Conservation (phyloP, 1,139 yeast species). For the Kurtzmaniella natalensis region DNA sequence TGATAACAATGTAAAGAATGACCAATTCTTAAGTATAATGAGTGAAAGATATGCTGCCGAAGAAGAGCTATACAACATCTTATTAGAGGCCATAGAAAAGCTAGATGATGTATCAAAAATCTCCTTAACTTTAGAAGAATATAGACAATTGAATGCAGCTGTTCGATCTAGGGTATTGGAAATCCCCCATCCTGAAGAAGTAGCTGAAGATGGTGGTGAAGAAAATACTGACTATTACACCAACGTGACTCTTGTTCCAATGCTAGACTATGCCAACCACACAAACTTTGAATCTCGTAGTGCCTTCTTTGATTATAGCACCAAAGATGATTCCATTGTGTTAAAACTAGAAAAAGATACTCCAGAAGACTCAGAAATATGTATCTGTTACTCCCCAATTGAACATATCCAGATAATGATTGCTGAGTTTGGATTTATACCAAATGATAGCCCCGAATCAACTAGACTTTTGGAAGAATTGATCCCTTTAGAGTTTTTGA, state of each 20-base stretch:
- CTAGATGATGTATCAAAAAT: neutral
- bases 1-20: neutral
- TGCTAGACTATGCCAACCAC: constrained; percentile 68
- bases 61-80: neutral
- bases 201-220: constrained; percentile 5
- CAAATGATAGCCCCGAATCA: constrained; percentile 13
- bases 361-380: constrained; percentile 27
- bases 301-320: constrained; percentile 62
- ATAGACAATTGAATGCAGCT: constrained; percentile 18
- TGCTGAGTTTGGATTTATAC: constrained; percentile 58
- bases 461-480: constrained; percentile 5
- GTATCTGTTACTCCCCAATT: constrained; percentile 45
- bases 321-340: constrained; percentile 42
- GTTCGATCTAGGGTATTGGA: constrained; percentile 23
- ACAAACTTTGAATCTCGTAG: constrained; percentile 31
- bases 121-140: constrained; percentile 13
- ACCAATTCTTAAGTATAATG: constrained; percentile 1
- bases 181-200: constrained; percentile 17
- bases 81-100: constrained; percentile 4
- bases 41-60: neutral
- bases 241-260: constrained; percentile 54
- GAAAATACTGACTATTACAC: constrained; percentile 4
- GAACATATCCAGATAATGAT: constrained; percentile 46
- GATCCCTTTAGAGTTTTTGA: constrained; percentile 3
- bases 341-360: constrained; percentile 14